Evolutionary conservation across 495 filamentous ascomycete species (phyloP), one percentile per base, ranked within the genome.

Genomic region (Daldinia bambusicola): DNA sequence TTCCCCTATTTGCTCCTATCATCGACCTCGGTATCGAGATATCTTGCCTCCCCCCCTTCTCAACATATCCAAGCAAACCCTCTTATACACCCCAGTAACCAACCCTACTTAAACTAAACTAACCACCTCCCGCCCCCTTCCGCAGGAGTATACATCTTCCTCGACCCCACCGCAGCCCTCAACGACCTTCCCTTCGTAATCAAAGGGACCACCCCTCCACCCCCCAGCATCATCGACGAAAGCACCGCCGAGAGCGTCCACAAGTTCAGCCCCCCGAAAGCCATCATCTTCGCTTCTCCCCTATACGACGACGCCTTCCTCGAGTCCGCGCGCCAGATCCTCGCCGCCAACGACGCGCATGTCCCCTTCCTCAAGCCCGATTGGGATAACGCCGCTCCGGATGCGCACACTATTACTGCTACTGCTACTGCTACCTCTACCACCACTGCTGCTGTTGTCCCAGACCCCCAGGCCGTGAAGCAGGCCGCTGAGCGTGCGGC

Each of bases 291-390:
- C 37, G 61, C 34, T 1, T 40, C 48, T 20, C 40, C 51, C 2
- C 12, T 34, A 16, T 73, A 69, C 56, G 61, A 73, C 57, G 61
- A 70, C 57, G 51, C 26, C 7, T 73, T 56, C 56, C 13, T 73
- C 22, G 52, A 37, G 34, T 14, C 8, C 18, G 45, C 52, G 51
- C 66, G 57, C 50, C 40, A 58, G 32, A 43, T 58, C 61, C 13
- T 66, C 22, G 16, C 10, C n/a, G 48, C 45, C 31, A 16, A 14
- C 12, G 69, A 58, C 55, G 55, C 60, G 62, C 51, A 10, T 13
- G 45, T 74, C 5, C 66, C 62, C 0, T 22, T 74, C 48, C 58
- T 74, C 32, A 70, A 66, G 66, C 66, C 51, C 7, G 61, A 66
- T 8, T 8, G 22, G 10, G 30, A 22, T 30, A n/a, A 7, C 40